Evolutionary conservation across 208 protist genomes (phyloP).

Genomic region (Leishmania turanica): DNA sequence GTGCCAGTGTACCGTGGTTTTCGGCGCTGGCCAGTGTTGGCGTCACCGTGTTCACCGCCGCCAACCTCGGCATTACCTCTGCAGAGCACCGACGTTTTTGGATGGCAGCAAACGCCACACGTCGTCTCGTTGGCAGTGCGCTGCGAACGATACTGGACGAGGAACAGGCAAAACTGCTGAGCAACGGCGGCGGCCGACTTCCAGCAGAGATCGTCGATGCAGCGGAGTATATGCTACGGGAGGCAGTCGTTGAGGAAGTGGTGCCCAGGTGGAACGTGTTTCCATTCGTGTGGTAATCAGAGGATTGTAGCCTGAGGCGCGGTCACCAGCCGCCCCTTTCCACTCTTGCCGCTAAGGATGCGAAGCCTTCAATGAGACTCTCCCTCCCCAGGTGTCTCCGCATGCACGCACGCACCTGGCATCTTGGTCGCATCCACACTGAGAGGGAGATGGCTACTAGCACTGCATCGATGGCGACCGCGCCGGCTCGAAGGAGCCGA

Average conservation of each 20-base stretch:
- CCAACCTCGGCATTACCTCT: conserved; percentile 76
- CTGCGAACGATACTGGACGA: conserved; percentile 1
- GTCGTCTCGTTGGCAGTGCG: conserved; percentile 12
- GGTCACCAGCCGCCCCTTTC: not conserved
- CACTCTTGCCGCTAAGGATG: not conserved
- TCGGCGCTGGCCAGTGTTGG: conserved; percentile 20
- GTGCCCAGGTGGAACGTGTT: conserved; percentile 59
- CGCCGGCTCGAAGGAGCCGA: not conserved
- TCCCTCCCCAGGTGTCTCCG: not conserved
- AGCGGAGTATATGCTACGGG: not conserved
- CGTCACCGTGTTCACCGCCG: conserved; percentile 56
- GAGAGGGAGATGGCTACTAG: not conserved
- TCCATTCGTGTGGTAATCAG: conserved; percentile 34
- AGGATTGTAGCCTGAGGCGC: not conserved
- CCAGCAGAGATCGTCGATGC: not conserved
- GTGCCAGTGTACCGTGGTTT: not conserved
- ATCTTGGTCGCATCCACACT: not conserved
- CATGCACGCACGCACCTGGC: not conserved
- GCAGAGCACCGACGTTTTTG: conserved; percentile 75
- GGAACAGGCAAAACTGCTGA: not conserved
- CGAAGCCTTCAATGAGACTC: not conserved
- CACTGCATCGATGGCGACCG: not conserved
- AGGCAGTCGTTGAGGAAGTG: conserved; percentile 3
- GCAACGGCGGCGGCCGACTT: not conserved
- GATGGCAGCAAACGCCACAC: conserved; percentile 36